A percentile compares a stretch with the other conserved stretches of the same genome.
Evolutionary conservation across 2,329 filamentous ascomycete species (phyloP).

Genomic region (Alternaria sp.): DNA sequence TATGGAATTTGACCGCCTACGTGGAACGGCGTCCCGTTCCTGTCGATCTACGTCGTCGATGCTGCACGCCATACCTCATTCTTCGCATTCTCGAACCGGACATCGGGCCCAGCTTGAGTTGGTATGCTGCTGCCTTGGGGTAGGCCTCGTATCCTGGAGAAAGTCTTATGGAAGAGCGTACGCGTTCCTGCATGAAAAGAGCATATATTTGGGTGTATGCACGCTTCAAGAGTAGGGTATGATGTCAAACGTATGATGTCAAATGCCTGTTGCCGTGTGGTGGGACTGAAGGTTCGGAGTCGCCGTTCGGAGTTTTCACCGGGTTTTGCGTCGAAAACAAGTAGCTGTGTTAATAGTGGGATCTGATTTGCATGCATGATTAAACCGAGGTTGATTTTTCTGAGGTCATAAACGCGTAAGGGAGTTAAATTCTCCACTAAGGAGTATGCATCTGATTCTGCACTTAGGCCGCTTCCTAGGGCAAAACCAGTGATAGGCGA

Average conservation of each 20-base stretch:
- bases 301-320: not conserved
- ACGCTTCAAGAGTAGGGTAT: not conserved
- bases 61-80: not conserved
- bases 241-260: not conserved
- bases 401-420: not conserved
- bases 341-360: not conserved
- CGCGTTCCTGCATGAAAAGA: slow-evolving; percentile 10
- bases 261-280: not conserved
- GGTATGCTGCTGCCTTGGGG: not conserved
- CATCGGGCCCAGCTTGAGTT: not conserved
- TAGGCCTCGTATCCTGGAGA: not conserved
- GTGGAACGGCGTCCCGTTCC: slow-evolving; percentile 5
- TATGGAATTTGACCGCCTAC: not conserved
- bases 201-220: not conserved
- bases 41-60: slow-evolving; percentile 5
- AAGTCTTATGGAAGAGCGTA: not conserved
- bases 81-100: not conserved
- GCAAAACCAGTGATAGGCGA: not conserved
- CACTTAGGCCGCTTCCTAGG: not conserved
- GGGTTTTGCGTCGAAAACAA: not conserved
- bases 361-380: not conserved
- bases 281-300: not conserved
- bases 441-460: not conserved
- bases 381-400: not conserved
- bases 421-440: not conserved